Evolutionary conservation across 805 yeast genomes (phyloP).

Genomic region (Kurtzmaniella fragi): DNA sequence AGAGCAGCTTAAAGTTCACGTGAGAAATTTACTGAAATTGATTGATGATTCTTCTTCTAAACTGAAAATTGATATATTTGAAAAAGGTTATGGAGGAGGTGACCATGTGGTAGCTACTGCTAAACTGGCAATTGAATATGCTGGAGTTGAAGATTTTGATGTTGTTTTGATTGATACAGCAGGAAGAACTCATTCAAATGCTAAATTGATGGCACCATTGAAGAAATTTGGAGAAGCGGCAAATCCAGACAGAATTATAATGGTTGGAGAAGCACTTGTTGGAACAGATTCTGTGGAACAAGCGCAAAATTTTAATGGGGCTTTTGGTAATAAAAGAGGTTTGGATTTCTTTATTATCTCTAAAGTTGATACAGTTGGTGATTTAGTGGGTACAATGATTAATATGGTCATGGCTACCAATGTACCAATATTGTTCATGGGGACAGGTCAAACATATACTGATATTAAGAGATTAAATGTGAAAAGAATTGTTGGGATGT

Average conservation of each 20-base stretch:
- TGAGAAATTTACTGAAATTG: slow-evolving; percentile 69
- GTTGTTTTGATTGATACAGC: slow-evolving; percentile 95
- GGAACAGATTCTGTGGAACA: slow-evolving; percentile 97
- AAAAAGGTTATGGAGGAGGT: slow-evolving; percentile 97
- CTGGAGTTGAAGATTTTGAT: slow-evolving; percentile 64
- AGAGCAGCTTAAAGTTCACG: slow-evolving; percentile 95
- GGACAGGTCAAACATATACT: slow-evolving; percentile 95
- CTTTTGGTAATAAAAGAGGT: slow-evolving; percentile 78
- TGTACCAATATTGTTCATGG: slow-evolving; percentile 91
- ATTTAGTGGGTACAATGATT: slow-evolving; percentile 92
- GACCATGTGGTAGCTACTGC: slow-evolving; percentile 90
- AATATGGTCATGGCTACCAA: slow-evolving; percentile 96
- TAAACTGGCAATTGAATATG: slow-evolving; percentile 80
- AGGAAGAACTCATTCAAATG: slow-evolving; percentile 94
- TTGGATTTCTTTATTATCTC: slow-evolving; percentile 89
- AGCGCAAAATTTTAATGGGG: slow-evolving; percentile 87
- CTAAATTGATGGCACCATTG: slow-evolving; percentile 90
- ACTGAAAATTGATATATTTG: slow-evolving; percentile 68
- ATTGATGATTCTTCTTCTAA: slow-evolving; percentile 38
- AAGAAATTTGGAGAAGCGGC: slow-evolving; percentile 95
- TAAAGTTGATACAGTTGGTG: slow-evolving; percentile 97
- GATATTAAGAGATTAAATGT: slow-evolving; percentile 88
- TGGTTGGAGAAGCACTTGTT: slow-evolving; percentile 98
- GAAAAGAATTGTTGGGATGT: slow-evolving; percentile 84
- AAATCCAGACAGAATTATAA: slow-evolving; percentile 89